A percentile compares a stretch with the other conserved stretches of the same genome.
phyloP scores from a whole-genome alignment of 345 rosid species.

The Murraya koenigii region DNA sequence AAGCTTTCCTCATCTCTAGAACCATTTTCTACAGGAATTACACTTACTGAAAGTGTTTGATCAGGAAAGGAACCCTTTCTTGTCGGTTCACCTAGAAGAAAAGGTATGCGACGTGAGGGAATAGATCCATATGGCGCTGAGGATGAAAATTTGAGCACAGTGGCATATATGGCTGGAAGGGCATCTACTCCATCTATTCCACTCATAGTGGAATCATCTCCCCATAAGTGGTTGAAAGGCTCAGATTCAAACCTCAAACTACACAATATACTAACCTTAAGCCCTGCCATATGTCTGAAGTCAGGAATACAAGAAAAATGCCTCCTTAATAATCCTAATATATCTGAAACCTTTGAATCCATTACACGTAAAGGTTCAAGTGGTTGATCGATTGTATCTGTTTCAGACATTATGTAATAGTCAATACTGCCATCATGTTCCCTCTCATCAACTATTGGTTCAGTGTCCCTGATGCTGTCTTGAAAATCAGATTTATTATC shows the following conservation, averaged over 20 bases:
- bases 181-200: conserved; percentile 46
- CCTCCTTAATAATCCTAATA: conserved; percentile 62
- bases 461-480: conserved; percentile 43
- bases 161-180: conserved; percentile 78
- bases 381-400: conserved; percentile 34
- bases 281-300: conserved; percentile 68
- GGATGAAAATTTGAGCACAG: conserved; percentile 86
- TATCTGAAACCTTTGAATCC: conserved; percentile 81
- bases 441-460: conserved; percentile 40
- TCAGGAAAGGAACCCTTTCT: conserved; percentile 23
- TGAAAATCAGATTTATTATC: conserved; percentile 41
- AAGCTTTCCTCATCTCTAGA: conserved; percentile 47
- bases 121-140: conserved; percentile 84
- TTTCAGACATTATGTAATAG: conserved; percentile 38
- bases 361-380: conserved; percentile 70
- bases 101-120: conserved; percentile 71
- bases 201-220: conserved; percentile 37
- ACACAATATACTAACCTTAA: conserved; percentile 72
- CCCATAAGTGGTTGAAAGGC: conserved; percentile 55
- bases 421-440: conserved; percentile 38
- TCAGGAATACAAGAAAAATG: conserved; percentile 89
- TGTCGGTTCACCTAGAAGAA: conserved; percentile 76
- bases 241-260: conserved; percentile 78
- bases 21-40: conserved; percentile 43
- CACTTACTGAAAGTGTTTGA: conserved; percentile 41